Base-by-base conservation (phyloP, 2,329 filamentous ascomycete species). In the Emmonsiellopsis sp. region DNA sequence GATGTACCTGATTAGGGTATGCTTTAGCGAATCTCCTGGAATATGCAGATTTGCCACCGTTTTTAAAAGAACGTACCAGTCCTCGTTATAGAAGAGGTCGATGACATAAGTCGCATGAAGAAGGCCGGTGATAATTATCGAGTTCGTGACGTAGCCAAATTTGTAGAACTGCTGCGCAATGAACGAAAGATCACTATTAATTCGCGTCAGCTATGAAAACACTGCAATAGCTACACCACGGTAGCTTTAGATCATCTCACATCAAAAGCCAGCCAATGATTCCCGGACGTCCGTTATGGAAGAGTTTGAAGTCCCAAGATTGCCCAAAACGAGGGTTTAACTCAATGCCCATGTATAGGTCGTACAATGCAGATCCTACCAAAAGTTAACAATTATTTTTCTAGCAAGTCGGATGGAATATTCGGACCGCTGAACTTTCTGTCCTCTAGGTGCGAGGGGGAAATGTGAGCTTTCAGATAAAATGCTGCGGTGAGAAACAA, bases 11-110 rank as follows among this genome's bases (percentile, higher is more conserved):
- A 1, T 5, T 9, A 40, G 30, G 11, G 11, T n/a, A 1, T 30
- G 10, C 5, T 9, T 49, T 40, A 49, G 47, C 10, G 31, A 5
- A 13, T 40, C 10, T 31, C 20, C 20, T 26, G 20, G 20, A 26
- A 38, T 43, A 31, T 13, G 20, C 26, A 20, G 9, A 13, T 5
- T 43, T 38, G 13, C 15, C 11, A 7, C 31, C 8, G n/a, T 11
- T 20, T 15, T 35, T n/a, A 13, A 35, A n/a, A 11, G 40, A 16
- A 20, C 48, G 45, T 54, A 63, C 75, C 75, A 78, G 10, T 71
- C 67, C 57, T 77, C 76, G 7, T 77, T 76, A 47, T 72, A 62
- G 49, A 78, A 78, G 53, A 78, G 77, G 46, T 78, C 75, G 0
- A 76, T 57, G 7, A 76, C 70, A 50, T 78, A 77, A 7, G 76